These are phyloP conservation scores for Geotrichum cucujoidarum DNA, from an alignment of 1,139 yeast species.

Conservation along the genomic window DNA sequence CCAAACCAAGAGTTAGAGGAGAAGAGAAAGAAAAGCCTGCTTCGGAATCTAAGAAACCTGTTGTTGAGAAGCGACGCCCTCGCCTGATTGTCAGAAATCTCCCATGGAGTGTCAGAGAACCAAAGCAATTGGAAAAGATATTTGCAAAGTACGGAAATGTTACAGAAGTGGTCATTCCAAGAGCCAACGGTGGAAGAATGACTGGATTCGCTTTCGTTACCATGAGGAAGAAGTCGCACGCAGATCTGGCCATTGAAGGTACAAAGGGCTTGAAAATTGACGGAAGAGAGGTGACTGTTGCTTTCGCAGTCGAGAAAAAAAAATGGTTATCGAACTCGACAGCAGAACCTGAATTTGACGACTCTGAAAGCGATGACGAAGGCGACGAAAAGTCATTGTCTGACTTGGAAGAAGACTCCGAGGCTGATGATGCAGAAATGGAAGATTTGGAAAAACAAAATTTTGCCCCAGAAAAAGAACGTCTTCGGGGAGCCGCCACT, in stretches of 20 bases:
- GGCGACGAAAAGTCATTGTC: constrained; percentile 37
- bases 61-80: constrained; percentile 61
- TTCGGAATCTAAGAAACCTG: constrained; percentile 19
- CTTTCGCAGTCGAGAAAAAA: constrained; percentile 82
- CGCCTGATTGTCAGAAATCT: constrained; percentile 83
- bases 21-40: constrained; percentile 23
- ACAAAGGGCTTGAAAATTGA: constrained; percentile 70
- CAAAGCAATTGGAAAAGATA: constrained; percentile 61
- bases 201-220: constrained; percentile 93
- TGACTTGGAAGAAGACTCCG: constrained; percentile 31
- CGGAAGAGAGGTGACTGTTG: constrained; percentile 91
- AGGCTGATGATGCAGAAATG: constrained; percentile 28
- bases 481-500: constrained; percentile 22
- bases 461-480: constrained; percentile 9
- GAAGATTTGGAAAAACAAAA: constrained; percentile 34
- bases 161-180: constrained; percentile 83
- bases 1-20: constrained; percentile 86
- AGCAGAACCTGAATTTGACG: constrained; percentile 41
- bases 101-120: constrained; percentile 92
- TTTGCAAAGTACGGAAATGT: constrained; percentile 83
- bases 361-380: constrained; percentile 38
- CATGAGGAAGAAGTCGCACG: constrained; percentile 75
- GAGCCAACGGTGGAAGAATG: constrained; percentile 83
- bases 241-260: constrained; percentile 75
- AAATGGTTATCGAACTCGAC: constrained; percentile 58